Evolutionary conservation across 768 basidiomycete genomes (phyloP), one percentile per base, ranked within the genome.

Genomic region (Gloeostereum incarnatum): DNA sequence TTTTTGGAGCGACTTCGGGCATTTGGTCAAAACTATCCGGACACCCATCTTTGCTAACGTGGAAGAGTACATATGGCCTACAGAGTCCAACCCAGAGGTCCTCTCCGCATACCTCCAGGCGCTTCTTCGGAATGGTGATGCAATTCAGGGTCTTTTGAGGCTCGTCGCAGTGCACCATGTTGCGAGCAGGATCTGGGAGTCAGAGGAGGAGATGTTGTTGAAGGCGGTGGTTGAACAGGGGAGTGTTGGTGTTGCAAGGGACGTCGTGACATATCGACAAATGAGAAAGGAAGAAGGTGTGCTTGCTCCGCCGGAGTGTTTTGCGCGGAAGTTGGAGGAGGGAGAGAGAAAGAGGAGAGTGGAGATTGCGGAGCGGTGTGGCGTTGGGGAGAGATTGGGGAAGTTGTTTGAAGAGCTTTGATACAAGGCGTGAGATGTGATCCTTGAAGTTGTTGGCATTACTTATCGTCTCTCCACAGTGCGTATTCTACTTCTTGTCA

Each of bases 1-100:
- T 39, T 53, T 97, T 3, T 96, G 88, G 84, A 77, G 67, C 40
- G 92, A 94, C 48, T 84, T 76, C 46, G 66, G 66, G 2, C 81
- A 85, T 48, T 53, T 78, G 27, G 52, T 89, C 38, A 71, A 69
- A 48, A 81, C 69, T 17, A 63, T 90, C 20, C 69, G 69, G 14
- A 64, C 66, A 4, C 56, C 66, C 5, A 46, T 84, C 19, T 64
- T 66, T 19, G 60, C 58, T 10, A 70, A 74, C 40, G 43, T 81
- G 6, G 61, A 62, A 27, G 76, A 79, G 44, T 89, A 74, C 49
- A 51, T 91, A 21, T 83, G 76, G 61, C 88, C 90, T 2, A 54
- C 75, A 11, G 90, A 93, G 53, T 57, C 43, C 16, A 71, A 80
- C 45, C 50, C 67, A 11, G 68, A 81, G 41, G 56, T 92, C 32